Evolutionary conservation across 108 stramenopile species (phyloP).

Genomic region (Cyclotella kingstonii): DNA sequence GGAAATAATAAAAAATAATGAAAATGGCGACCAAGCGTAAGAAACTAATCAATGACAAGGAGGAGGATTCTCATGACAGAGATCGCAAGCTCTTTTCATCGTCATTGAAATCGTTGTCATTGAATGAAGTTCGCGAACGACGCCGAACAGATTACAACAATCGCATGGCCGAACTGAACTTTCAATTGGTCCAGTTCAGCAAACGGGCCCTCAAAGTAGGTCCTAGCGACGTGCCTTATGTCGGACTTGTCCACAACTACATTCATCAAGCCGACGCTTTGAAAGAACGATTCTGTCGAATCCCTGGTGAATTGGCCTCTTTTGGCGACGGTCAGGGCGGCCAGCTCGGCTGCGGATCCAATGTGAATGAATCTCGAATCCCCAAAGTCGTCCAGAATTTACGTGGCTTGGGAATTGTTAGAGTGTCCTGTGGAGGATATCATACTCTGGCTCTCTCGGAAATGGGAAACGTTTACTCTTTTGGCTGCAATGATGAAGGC

Average conservation of each 20-base stretch:
- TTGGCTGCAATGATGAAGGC: constrained; percentile 91
- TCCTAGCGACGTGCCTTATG: background rate
- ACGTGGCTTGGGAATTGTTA: constrained; percentile 27
- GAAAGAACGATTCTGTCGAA: constrained; percentile 2
- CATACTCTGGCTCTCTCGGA: constrained; percentile 63
- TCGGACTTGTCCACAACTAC: constrained; percentile 5
- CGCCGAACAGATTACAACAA: constrained; percentile 1
- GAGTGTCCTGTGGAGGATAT: constrained; percentile 80
- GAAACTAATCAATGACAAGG: no score
- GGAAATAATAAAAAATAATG: no score
- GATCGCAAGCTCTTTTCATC: no score
- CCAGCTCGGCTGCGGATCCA: constrained; percentile 47
- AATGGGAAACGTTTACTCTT: constrained; percentile 80
- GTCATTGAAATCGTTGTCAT: background rate
- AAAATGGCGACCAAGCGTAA: no score
- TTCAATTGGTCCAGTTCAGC: background rate
- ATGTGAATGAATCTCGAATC: constrained; percentile 7
- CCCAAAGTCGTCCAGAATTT: constrained; percentile 32
- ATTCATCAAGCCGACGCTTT: constrained; percentile 3
- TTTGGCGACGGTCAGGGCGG: constrained; percentile 61
- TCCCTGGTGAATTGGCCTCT: constrained; percentile 34
- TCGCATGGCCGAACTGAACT: constrained; percentile 16
- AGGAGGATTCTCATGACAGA: no score
- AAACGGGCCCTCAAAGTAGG: background rate
- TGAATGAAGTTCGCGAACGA: background rate